Evolutionary conservation across 257 asterid genomes (phyloP).

Genomic region (Plantago ovata): DNA sequence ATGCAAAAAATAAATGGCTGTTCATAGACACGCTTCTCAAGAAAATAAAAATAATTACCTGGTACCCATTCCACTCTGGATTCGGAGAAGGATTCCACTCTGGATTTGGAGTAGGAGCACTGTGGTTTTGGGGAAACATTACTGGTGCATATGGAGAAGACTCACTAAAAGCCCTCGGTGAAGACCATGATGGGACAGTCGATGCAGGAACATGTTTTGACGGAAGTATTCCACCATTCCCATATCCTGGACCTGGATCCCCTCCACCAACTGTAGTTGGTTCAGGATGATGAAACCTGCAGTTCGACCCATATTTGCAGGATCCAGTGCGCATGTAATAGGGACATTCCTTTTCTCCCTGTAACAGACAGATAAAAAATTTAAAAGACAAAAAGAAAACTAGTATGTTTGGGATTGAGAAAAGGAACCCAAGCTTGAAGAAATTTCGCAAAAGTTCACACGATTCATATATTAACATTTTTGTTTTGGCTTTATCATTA

Average conservation of each 20-base stretch:
- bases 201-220: conserved; percentile 48
- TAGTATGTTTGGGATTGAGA: not conserved
- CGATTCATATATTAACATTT: not conserved
- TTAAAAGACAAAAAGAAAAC: not conserved
- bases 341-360: conserved; percentile 85
- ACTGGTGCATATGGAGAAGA: conserved; percentile 44
- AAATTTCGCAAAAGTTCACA: conserved; percentile 11
- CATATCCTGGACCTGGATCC: conserved; percentile 56
- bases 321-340: conserved; percentile 90
- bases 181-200: conserved; percentile 61
- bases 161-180: conserved; percentile 46
- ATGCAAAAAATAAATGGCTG: not conserved
- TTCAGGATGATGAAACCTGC: conserved; percentile 92
- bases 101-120: conserved; percentile 37
- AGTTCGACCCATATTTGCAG: conserved; percentile 74
- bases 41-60: conserved; percentile 40
- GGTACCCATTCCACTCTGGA: conserved; percentile 70
- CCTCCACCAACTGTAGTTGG: conserved; percentile 58
- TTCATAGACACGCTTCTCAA: not conserved
- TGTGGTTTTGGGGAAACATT: conserved; percentile 52
- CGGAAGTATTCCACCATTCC: conserved; percentile 55
- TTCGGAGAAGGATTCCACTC: conserved; percentile 63
- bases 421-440: not conserved
- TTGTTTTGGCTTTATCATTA: too few relatives aligned
- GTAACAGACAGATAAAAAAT: conserved; percentile 3